Conservation (phyloP, 1,284 basidiomycete genomes). For the Marasmius oreades region DNA sequence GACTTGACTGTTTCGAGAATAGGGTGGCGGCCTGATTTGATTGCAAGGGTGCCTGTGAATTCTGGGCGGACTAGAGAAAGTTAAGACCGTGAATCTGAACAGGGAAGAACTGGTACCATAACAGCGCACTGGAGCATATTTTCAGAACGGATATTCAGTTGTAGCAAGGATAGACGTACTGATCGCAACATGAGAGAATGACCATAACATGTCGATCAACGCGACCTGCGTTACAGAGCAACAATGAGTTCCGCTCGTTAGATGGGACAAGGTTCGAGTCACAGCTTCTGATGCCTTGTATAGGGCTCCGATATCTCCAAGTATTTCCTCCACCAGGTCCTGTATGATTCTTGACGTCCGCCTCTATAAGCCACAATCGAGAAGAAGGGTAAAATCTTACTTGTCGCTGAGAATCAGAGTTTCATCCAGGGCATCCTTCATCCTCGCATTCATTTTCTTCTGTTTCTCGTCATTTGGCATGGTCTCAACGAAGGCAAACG, state of each 20-base stretch:
- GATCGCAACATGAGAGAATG: constrained; percentile 79
- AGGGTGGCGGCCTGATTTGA: constrained; percentile 84
- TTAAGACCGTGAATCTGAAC: background rate
- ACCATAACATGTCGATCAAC: constrained; percentile 81
- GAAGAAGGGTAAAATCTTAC: constrained; percentile 28
- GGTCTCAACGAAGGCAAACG: background rate
- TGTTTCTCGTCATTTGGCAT: constrained; percentile 21
- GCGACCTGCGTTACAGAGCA: constrained; percentile 53
- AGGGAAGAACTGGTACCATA: constrained; percentile 46
- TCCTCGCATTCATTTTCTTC: constrained; percentile 83
- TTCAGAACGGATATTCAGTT: background rate
- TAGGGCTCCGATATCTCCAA: constrained; percentile 68
- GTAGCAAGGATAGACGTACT: constrained; percentile 42
- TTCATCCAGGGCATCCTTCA: constrained; percentile 83
- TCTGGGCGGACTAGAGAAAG: constrained; percentile 83
- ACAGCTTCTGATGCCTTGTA: constrained; percentile 85
- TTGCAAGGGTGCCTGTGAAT: constrained; percentile 81
- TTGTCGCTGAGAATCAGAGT: constrained; percentile 78
- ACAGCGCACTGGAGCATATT: constrained; percentile 51
- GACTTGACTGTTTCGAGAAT: constrained; percentile 76
- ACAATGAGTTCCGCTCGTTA: background rate
- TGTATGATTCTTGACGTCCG: constrained; percentile 59
- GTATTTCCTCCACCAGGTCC: constrained; percentile 62
- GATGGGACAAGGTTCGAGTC: background rate
- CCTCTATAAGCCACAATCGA: background rate